Percentiles rank a stretch among this genome's conserved stretches.
Evolutionary conservation across 2,329 filamentous ascomycete genomes (phyloP).

Genomic region (Ceratocystiopsis minuta): DNA sequence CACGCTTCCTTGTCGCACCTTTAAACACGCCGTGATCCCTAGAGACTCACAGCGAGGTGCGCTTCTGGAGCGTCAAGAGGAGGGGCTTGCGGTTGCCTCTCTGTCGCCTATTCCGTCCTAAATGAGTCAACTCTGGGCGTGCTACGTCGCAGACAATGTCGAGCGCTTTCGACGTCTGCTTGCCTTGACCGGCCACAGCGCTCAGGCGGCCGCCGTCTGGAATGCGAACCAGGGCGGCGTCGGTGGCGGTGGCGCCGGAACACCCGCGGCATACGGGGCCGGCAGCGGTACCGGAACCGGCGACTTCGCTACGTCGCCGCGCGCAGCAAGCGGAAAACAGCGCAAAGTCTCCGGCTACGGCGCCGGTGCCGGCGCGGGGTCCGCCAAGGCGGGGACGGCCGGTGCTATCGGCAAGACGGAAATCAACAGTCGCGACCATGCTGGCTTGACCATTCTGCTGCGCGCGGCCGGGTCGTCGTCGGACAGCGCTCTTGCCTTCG

Average conservation of each 20-base stretch:
- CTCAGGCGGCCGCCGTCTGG: slow-evolving; percentile 32
- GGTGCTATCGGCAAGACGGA: slow-evolving; percentile 38
- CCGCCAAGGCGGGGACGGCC: slow-evolving; percentile 18
- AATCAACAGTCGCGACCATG: slow-evolving; percentile 68
- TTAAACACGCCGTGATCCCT: slow-evolving; percentile 82
- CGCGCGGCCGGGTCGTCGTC: slow-evolving; percentile 63
- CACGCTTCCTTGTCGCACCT: slow-evolving; percentile 31
- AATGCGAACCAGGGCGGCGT: slow-evolving; percentile 26
- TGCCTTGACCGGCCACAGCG: slow-evolving; percentile 46
- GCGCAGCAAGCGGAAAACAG: slow-evolving; percentile 20
- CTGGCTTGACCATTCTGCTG: slow-evolving; percentile 68
- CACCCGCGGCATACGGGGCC: no score
- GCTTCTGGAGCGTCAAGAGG: slow-evolving; percentile 32
- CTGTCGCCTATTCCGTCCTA: slow-evolving; percentile 1
- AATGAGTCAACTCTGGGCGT: slow-evolving; percentile 95
- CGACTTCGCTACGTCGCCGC: slow-evolving; percentile 2
- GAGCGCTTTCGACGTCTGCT: slow-evolving; percentile 82
- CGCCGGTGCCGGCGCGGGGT: slow-evolving; percentile 23
- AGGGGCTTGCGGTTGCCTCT: slow-evolving; percentile 5
- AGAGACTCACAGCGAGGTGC: slow-evolving; percentile 81
- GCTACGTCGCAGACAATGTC: slow-evolving; percentile 94
- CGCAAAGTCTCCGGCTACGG: slow-evolving; percentile 35
- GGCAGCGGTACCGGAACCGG: slow-evolving; percentile 14
- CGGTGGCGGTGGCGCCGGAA: slow-evolving; percentile 4
- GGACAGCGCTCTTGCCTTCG: slow-evolving; percentile 53